Evolutionary conservation across 2,329 filamentous ascomycete species (phyloP).

Genomic region (Cordyceps militaris): DNA sequence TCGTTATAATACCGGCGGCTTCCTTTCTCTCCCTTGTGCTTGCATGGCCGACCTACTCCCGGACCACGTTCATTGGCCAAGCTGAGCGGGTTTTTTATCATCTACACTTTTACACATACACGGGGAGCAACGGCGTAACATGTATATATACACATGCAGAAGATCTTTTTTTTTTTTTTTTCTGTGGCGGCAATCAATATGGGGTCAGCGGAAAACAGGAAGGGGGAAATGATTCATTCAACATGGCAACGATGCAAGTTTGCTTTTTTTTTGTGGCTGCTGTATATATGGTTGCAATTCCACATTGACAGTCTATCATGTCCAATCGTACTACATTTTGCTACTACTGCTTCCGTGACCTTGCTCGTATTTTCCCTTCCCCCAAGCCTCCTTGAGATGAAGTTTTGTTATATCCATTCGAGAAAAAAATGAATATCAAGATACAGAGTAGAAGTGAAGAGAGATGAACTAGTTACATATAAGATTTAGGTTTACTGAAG

Average conservation of each 20-base stretch:
- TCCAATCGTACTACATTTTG: no score
- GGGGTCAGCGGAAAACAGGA: not conserved
- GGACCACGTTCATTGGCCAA: not conserved
- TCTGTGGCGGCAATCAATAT: not conserved
- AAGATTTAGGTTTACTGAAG: no score
- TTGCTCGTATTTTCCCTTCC: no score
- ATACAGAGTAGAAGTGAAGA: no score
- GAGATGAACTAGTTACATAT: no score
- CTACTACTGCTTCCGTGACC: no score
- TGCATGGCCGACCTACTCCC: not conserved
- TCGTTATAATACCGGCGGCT: not conserved
- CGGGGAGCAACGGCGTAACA: slow-evolving; percentile 7
- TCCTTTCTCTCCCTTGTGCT: not conserved
- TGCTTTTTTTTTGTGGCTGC: not conserved
- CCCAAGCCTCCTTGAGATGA: no score
- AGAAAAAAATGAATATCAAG: no score
- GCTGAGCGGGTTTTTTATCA: not conserved
- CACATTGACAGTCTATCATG: not conserved
- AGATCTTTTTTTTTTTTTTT: not conserved
- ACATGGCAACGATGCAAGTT: not conserved
- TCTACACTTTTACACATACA: slow-evolving; percentile 3
- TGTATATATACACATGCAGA: not conserved
- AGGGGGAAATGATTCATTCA: not conserved
- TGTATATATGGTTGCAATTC: not conserved
- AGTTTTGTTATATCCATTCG: no score